Base-by-base conservation (phyloP, 2,329 filamentous ascomycete genomes). In the Aspergillus sp. region DNA sequence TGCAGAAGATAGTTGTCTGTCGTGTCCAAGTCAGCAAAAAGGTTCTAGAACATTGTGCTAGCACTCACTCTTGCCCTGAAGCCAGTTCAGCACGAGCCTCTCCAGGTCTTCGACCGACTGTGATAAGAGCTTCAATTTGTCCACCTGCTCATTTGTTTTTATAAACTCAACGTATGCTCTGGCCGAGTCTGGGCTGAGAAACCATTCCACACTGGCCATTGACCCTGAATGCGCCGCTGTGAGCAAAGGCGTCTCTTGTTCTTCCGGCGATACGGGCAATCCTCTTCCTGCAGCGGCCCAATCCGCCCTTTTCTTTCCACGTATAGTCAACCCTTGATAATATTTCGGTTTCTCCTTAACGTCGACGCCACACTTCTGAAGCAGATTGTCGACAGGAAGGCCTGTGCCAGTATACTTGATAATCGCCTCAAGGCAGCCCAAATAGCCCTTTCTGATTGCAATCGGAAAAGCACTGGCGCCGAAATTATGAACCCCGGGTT, bases 251-350 rank as follows among this genome's bases (percentile, higher is more conserved):
- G 17, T 57, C 56, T 49, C 30, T 60, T 38, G 51, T 19, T 7
- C 39, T 54, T 2, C 58, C 19, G 30, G 15, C 6, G 39, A 21
- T 8, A 32, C 32, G 15, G 25, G 41, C 32, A 50, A 32, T 44
- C 59, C 61, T 19, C 84, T 82, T 3, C 86, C 86, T 6, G 85
- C 85, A 21, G 82, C 83, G 1, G 90, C 89, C 91, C 91, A 96
- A 66, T 93, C 90, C 36, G 80, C 79, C 52, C 86, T 81, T 74
- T 93, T 93, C 73, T 86, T 87, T 2, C 91, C 90, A 64, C 90
- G 87, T 1, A 96, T 88, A 1, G 86, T 88, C 30, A 94, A 75
- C 0, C 91, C 91, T 73, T 90, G 89, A 70, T 96, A 96, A 72
- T 86, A 90, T 17, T 83, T 83, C 1, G 90, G 86, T 72, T 88